Evolutionary conservation across 306 rosid species (phyloP), one percentile per base, ranked within the genome.

Genomic region (Corylus avellana): DNA sequence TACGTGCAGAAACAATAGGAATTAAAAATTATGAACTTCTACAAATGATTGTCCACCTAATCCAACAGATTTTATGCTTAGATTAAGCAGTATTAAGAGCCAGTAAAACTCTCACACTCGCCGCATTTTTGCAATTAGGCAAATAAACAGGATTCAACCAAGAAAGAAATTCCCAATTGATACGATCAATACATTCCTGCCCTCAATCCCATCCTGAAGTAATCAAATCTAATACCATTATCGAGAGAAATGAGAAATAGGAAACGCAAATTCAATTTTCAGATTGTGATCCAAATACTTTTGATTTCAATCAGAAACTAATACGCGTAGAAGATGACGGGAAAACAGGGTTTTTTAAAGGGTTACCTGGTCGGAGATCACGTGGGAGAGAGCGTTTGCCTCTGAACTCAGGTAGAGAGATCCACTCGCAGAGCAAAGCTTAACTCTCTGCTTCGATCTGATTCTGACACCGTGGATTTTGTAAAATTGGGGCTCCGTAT

Each of bases 381-480:
- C 64, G 72, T 17, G 47, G 16, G 54, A 32, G 64, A 70, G 53
- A 67, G 32, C n/a, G 27, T 32, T n/a, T 20, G 56, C 22, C 25
- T 12, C 61, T n/a, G 67, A n/a, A 37, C 29, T 35, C 18, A 54
- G 42, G 68, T 32, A 70, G 61, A 71, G 61, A 71, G 71, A 78
- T 78, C 81, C 17, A 58, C 39, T 55, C 47, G 51, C 71, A 16
- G 35, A 13, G 29, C 55, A 4, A n/a, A 13, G n/a, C 63, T 61
- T 53, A 2, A 58, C 27, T 75, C 53, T 13, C 62, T 32, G 67
- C 32, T 39, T 68, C 79, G 84, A 80, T 80, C 79, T 80, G 75
- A 54, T 77, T 29, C 61, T 54, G 75, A 59, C 56, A 37, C 70
- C 50, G 49, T 25, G 83, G 22, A 54, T 14, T 14, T 54, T 18